Evolutionary conservation across 108 stramenopile species (phyloP).

Genomic region (Skeletonema menzelii): DNA sequence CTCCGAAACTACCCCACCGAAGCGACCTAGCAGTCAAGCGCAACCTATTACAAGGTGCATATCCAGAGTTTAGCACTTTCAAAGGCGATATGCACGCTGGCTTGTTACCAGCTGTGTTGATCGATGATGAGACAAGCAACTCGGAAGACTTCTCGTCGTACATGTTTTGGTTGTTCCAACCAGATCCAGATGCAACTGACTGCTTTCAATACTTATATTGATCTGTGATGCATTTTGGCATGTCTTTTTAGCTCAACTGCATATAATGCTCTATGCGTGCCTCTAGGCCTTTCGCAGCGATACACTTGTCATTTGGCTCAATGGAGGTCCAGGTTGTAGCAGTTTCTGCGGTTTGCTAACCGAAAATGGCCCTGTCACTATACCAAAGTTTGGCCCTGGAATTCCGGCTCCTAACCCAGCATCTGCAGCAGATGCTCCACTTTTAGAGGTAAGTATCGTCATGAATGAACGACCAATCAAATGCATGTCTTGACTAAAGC

Average conservation of each 20-base stretch:
- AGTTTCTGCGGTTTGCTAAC: conserved; percentile 25
- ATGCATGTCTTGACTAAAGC: neutral
- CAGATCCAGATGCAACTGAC: conserved; percentile 10
- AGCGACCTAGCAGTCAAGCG: conserved; percentile 13
- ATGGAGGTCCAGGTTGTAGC: conserved; percentile 35
- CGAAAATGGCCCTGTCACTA: conserved; percentile 43
- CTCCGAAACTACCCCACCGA: conserved; percentile 1
- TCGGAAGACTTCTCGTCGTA: conserved; percentile 36
- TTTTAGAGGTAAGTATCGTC: conserved; percentile 3
- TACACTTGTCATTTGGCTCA: conserved; percentile 49
- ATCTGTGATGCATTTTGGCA: too few species aligned
- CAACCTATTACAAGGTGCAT: conserved; percentile 2
- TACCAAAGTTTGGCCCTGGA: conserved; percentile 38
- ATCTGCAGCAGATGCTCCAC: conserved; percentile 29
- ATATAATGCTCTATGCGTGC: neutral
- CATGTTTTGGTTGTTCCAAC: conserved; percentile 45
- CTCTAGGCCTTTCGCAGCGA: conserved; percentile 42
- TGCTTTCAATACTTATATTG: too few species aligned
- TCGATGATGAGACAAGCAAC: conserved; percentile 1
- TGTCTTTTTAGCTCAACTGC: neutral
- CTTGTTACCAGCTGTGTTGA: conserved; percentile 16
- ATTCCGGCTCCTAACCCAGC: conserved; percentile 35
- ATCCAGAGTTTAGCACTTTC: conserved; percentile 21
- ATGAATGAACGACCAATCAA: neutral
- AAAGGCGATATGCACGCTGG: conserved; percentile 27